Base-by-base conservation (phyloP, 768 basidiomycete genomes). In the button mushroom (Agaricus bisporus) region DNA sequence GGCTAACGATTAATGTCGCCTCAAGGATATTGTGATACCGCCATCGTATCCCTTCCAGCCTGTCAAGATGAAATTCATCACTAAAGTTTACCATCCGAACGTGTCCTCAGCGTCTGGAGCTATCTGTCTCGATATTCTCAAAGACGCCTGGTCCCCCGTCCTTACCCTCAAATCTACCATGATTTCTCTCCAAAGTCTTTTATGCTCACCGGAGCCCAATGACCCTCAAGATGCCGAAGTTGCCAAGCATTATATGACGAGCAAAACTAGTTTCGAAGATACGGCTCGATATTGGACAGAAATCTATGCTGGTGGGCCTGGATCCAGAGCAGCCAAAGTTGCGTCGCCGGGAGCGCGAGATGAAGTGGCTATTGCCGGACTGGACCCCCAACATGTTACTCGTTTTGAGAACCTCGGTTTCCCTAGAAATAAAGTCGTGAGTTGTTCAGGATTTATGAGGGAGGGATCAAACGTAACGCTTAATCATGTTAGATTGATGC, bases 221-320 rank as follows among this genome's bases (percentile, higher is more conserved):
- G 95, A 98, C 64, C 95, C 95, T 0, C 95, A 98, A 70, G 95
- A 98, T 64, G 95, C 95, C 0, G 94, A 98, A 70, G 95, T 98
- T 10, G 95, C 95, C 11, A 98, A 97, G 67, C 95, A 97, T 64
- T 98, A 90, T 62, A 88, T 90, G 68, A 91, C 93, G 11, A 90
- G 87, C 66, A 86, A 86, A 66, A 71, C 73, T 22, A 85, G 87
- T 61, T 98, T 98, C 60, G 90, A 95, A 55, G 88, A 88, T 37
- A 98, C 95, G 3, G 95, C 95, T 53, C 77, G 81, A 38, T 94
- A 95, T 67, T 98, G 95, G 95, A 91, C 94, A 1, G 84, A 90
- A 62, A 83, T 87, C 26, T 97, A 97, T 65, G 95, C 95, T 2
- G 88, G 86, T 42, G 90, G 84, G 1, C 82, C 86, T 3, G 73